These are phyloP conservation scores for Ustilago loliicola DNA, from an alignment of 1,284 basidiomycete genomes.

Conservation along the genomic window DNA sequence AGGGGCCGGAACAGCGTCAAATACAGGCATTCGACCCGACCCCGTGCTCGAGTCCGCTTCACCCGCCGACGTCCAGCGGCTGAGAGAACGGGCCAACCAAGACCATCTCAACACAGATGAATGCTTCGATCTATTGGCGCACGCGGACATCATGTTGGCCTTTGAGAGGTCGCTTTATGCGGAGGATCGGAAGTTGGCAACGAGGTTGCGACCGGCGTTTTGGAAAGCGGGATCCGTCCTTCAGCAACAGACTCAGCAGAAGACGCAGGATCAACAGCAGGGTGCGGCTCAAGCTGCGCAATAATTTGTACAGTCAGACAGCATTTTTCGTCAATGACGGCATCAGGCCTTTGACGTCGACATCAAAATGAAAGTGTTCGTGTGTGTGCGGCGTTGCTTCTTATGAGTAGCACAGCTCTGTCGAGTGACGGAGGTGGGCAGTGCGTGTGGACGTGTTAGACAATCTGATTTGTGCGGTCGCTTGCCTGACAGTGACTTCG, in stretches of 20 bases:
- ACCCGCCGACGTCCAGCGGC: constrained; percentile 14
- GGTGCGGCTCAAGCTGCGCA: not conserved
- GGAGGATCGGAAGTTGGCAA: constrained; percentile 29
- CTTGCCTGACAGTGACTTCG: too few relatives aligned
- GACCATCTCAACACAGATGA: constrained; percentile 35
- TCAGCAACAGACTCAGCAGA: constrained; percentile 5
- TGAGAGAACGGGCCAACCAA: constrained; percentile 15
- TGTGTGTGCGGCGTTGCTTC: not conserved
- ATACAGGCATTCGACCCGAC: constrained; percentile 36
- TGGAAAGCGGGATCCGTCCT: constrained; percentile 28
- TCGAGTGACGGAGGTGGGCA: too few relatives aligned
- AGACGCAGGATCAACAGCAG: constrained; percentile 4
- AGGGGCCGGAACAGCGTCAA: constrained; percentile 3
- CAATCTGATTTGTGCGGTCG: too few relatives aligned
- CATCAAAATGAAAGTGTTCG: not conserved
- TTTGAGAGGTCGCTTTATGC: constrained; percentile 40
- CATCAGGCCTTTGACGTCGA: not conserved
- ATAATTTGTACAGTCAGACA: not conserved
- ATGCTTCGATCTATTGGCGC: constrained; percentile 54
- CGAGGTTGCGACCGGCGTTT: constrained; percentile 19
- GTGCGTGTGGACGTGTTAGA: too few relatives aligned
- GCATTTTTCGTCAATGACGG: not conserved
- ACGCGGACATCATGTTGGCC: constrained; percentile 55
- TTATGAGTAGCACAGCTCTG: too few relatives aligned
- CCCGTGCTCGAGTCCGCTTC: constrained; percentile 31